Evolutionary conservation across 805 yeast species (phyloP).

Genomic region (Brettanomyces custersianus): DNA sequence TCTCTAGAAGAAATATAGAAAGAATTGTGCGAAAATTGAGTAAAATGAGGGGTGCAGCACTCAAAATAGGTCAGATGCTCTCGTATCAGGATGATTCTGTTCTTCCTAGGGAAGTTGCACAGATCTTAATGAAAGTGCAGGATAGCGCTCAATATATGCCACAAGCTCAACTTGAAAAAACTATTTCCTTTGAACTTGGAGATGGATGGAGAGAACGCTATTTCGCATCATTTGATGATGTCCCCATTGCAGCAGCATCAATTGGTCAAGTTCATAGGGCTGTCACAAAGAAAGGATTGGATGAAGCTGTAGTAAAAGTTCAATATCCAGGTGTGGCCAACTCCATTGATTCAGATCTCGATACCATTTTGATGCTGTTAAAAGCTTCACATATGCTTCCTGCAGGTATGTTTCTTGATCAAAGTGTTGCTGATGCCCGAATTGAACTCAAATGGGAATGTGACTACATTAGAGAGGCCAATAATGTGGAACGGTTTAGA

Average conservation of each 20-base stretch:
- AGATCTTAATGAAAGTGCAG: conserved; percentile 75
- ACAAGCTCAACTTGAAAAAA: conserved; percentile 71
- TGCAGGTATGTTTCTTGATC: conserved; percentile 83
- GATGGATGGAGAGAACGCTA: conserved; percentile 60
- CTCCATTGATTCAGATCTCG: conserved; percentile 89
- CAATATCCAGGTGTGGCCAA: conserved; percentile 97
- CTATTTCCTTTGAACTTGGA: conserved; percentile 69
- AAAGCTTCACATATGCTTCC: conserved; percentile 86
- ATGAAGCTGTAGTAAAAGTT: conserved; percentile 84
- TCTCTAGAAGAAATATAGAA: conserved; percentile 80
- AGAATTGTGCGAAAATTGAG: conserved; percentile 80
- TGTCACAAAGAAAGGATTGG: conserved; percentile 46
- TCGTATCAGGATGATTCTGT: conserved; percentile 88
- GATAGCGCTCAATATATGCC: conserved; percentile 98
- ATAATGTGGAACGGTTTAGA: conserved; percentile 58
- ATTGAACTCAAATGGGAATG: conserved; percentile 96
- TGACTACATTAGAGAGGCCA: conserved; percentile 87
- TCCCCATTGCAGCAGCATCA: conserved; percentile 95
- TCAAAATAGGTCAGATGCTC: conserved; percentile 93
- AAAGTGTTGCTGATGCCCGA: conserved; percentile 88
- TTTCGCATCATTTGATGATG: conserved; percentile 69
- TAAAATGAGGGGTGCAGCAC: conserved; percentile 98
- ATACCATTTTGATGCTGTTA: conserved; percentile 69
- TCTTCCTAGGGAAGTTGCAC: conserved; percentile 77
- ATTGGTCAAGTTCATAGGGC: conserved; percentile 96